A percentile compares a stretch with the other conserved stretches of the same genome.
These are phyloP conservation scores for Schizonepeta tenuifolia DNA, from an alignment of 257 asterid genomes.

Conservation along the genomic window DNA sequence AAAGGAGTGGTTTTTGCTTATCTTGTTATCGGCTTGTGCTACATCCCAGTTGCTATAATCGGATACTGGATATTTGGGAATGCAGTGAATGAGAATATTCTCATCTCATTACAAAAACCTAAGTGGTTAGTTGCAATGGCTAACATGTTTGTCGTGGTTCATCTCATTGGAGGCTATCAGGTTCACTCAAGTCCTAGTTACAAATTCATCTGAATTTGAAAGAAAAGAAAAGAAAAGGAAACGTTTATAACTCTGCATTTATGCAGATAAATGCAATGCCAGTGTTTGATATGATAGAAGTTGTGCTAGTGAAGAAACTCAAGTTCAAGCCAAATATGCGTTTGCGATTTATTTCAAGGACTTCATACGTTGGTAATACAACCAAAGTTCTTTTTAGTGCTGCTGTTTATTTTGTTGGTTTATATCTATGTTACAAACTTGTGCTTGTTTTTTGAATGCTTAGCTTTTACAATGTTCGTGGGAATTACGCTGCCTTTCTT, in stretches of 20 bases:
- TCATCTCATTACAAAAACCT: slow-evolving; percentile 28
- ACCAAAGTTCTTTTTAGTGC: too few relatives aligned
- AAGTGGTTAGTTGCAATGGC: slow-evolving; percentile 29
- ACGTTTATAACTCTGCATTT: not conserved
- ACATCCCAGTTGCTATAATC: slow-evolving; percentile 35
- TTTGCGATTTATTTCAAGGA: not conserved
- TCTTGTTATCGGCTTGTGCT: slow-evolving; percentile 34
- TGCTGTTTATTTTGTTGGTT: not conserved
- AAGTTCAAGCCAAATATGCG: not conserved
- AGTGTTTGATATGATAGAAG: not conserved
- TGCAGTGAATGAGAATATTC: slow-evolving; percentile 29
- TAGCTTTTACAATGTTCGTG: slow-evolving; percentile 4
- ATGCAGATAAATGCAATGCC: slow-evolving; percentile 5
- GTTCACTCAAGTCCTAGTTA: not conserved
- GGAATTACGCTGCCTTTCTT: slow-evolving; percentile 10
- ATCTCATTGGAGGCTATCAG: slow-evolving; percentile 43
- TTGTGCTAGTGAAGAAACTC: not conserved
- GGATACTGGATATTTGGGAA: slow-evolving; percentile 40
- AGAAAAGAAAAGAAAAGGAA: not conserved
- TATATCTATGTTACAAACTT: not conserved
- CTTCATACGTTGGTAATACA: not conserved
- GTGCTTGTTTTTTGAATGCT: not conserved
- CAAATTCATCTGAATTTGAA: not conserved
- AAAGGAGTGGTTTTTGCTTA: slow-evolving; percentile 40
- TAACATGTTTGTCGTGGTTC: slow-evolving; percentile 6